Percentiles rank a stretch among this genome's conserved stretches.
These are phyloP conservation scores for Xylaria sp. DNA, from an alignment of 2,329 filamentous ascomycete genomes.

Conservation along the genomic window DNA sequence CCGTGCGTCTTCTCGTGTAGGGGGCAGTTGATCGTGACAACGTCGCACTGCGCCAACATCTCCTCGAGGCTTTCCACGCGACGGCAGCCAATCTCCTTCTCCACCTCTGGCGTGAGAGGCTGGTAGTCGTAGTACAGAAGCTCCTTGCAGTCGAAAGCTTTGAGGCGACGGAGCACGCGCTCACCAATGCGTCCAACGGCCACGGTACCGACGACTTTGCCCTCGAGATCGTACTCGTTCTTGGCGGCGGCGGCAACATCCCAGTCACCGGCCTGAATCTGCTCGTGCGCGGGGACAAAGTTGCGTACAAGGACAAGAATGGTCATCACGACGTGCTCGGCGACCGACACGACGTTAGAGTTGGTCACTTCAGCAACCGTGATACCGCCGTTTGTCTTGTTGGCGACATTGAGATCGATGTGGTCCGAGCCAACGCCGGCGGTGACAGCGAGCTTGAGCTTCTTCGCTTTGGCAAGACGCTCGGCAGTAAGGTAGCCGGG, in stretches of 20 bases:
- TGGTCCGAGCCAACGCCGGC: slow-evolving; percentile 98
- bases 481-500: slow-evolving; percentile 95
- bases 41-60: slow-evolving; percentile 87
- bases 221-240: slow-evolving; percentile 96
- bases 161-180: slow-evolving; percentile 91
- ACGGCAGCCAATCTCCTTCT: slow-evolving; percentile 93
- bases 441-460: slow-evolving; percentile 94
- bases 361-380: slow-evolving; percentile 97
- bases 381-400: slow-evolving; percentile 96
- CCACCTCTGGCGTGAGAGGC: slow-evolving; percentile 74
- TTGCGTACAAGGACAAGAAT: slow-evolving; percentile 94
- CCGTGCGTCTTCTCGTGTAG: slow-evolving; percentile 96
- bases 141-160: slow-evolving; percentile 99
- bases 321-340: slow-evolving; percentile 99
- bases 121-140: slow-evolving; percentile 99
- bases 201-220: slow-evolving; percentile 96
- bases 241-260: slow-evolving; percentile 93
- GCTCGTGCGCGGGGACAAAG: slow-evolving; percentile 96
- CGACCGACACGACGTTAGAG: slow-evolving; percentile 96
- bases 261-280: slow-evolving; percentile 85
- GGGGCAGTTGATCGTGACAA: slow-evolving; percentile 99
- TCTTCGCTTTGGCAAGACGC: slow-evolving; percentile 96
- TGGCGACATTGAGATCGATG: slow-evolving; percentile 92
- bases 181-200: slow-evolving; percentile 96
- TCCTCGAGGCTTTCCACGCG: slow-evolving; percentile 87